Base-by-base conservation (phyloP, 1,139 yeast genomes). In the Magnusiomyces sp. region DNA sequence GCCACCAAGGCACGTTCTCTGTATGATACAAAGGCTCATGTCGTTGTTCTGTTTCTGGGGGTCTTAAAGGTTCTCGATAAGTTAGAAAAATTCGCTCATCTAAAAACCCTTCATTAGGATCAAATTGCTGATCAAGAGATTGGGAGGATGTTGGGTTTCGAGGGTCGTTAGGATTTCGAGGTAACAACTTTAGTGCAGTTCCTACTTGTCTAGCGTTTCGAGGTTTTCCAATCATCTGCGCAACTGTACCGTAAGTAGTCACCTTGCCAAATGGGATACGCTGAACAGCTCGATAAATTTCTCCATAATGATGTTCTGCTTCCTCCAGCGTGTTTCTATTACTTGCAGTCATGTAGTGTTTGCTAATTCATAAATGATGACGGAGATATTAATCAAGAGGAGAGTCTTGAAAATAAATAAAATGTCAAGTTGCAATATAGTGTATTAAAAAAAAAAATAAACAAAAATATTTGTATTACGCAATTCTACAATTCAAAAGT, bases 131-230 rank as follows among this genome's bases (percentile, higher is more conserved):
- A 23, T 23, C 29, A 23, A 23, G 29, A 23, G 29, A 36, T 36
- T 17, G 43, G 9, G n/a, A 14, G n/a, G 43, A 23, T 27, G 36
- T 19, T 16, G 47, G 20, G 14, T 16, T 40, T 14, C 47, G 34
- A 13, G 45, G 45, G 13, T 34, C 47, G 5, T 42, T 58, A 29
- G 59, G 62, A 20, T 59, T 61, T 2, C 53, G 10, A 5, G 75
- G 71, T 9, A 77, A 64, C 48, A 75, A 71, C 62, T 84, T 85
- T 52, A 85, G 66, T 0, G 89, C 77, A 34, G 75, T 74, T 0
- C 95, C 95, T 1, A 84, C 94, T 56, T 80, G 89, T 5, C 95
- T 69, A 1, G 94, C 73, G 58, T 83, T 80, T 45, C 71, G 74
- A 0, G 95, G 94, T 44, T 74, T 70, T 27, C 75, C 77, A 1